phyloP scores from a whole-genome alignment of 306 rosid genomes.

The Boehmeria nivea region DNA sequence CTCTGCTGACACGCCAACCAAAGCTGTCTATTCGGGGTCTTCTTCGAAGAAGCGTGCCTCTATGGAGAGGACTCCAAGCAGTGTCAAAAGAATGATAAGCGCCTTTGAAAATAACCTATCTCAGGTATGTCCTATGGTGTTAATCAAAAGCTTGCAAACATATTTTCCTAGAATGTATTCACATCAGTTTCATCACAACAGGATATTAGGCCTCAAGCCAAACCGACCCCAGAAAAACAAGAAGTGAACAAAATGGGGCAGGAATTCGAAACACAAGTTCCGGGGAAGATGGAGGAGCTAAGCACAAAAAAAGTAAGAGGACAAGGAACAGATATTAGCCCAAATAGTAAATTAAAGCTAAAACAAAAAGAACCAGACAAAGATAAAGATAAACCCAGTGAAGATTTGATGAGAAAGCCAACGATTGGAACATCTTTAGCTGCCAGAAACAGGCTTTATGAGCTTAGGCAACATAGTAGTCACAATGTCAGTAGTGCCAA shows the following conservation, averaged over 20 bases:
- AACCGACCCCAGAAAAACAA: constrained; percentile 34
- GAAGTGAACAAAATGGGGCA: constrained; percentile 21
- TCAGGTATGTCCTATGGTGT: constrained; percentile 48
- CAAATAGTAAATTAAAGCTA: constrained; percentile 20
- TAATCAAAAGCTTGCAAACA: neutral
- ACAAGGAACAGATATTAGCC: constrained; percentile 15
- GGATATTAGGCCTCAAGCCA: constrained; percentile 53
- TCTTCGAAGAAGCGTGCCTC: constrained; percentile 4
- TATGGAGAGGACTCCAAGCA: constrained; percentile 38
- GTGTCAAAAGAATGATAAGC: constrained; percentile 60
- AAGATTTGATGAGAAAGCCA: constrained; percentile 18
- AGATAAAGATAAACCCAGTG: constrained; percentile 30
- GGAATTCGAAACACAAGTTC: neutral
- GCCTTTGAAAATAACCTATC: constrained; percentile 61
- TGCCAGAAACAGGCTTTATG: constrained; percentile 22
- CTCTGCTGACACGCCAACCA: constrained; percentile 14
- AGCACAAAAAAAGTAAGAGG: constrained; percentile 14
- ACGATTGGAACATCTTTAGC: constrained; percentile 20
- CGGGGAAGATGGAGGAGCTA: constrained; percentile 28
- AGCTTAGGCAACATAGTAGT: constrained; percentile 17
- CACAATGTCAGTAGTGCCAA: constrained; percentile 1
- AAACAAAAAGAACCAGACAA: constrained; percentile 15
- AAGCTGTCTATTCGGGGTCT: neutral
- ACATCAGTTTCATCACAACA: constrained; percentile 27
- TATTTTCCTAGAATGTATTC: constrained; percentile 11